Conservation (phyloP, 23 red algal genomes). For the Agarophyton chilense region DNA sequence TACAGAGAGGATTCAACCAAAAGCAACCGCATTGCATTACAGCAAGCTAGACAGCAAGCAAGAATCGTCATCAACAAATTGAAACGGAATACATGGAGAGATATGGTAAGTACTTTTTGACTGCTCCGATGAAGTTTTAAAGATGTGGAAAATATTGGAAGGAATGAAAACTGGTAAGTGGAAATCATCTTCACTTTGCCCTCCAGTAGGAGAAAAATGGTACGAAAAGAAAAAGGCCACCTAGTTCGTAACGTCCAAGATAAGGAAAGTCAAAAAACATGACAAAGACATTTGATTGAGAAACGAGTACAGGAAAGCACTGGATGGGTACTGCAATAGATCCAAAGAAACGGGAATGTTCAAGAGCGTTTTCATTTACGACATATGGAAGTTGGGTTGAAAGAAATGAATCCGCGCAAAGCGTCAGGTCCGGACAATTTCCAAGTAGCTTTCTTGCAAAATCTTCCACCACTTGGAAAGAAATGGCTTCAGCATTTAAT, state of each 20-base stretch:
- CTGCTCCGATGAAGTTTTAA: neutral
- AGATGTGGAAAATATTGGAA: slow-evolving; percentile 1
- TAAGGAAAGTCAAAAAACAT: neutral
- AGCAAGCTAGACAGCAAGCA: neutral
- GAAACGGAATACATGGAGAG: neutral
- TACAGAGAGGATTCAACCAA: neutral
- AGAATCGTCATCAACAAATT: neutral
- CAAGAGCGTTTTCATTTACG: too few species aligned
- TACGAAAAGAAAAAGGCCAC: neutral
- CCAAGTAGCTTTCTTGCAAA: neutral
- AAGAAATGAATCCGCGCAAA: neutral
- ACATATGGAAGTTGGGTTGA: neutral
- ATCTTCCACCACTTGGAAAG: neutral
- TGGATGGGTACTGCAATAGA: neutral
- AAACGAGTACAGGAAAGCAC: too few species aligned
- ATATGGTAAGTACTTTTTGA: neutral
- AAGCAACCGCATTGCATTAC: neutral
- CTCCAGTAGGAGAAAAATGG: neutral
- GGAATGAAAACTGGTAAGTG: neutral
- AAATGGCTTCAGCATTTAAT: neutral
- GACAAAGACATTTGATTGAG: neutral
- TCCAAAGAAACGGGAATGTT: too few species aligned
- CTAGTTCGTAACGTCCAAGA: neutral
- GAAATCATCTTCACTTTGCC: neutral
- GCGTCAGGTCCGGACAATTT: neutral